Evolutionary conservation across 2,329 filamentous ascomycete genomes (phyloP).

Genomic region (Pseudonectria buxi): DNA sequence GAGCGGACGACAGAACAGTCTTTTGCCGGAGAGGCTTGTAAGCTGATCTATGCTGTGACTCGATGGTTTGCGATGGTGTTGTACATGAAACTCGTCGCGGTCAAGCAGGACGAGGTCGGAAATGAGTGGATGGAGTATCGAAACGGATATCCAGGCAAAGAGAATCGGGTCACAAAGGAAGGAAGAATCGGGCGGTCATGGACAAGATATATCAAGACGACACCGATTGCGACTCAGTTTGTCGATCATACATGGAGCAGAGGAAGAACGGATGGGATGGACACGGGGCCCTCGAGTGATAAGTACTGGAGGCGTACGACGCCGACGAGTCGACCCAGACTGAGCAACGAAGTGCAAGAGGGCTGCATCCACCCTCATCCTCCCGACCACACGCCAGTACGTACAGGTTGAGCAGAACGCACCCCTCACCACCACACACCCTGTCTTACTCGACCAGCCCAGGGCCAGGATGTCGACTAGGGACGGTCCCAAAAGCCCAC

Average conservation of each 20-base stretch:
- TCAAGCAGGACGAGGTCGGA: slow-evolving; percentile 20
- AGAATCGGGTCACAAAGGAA: slow-evolving; percentile 40
- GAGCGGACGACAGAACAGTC: slow-evolving; percentile 39
- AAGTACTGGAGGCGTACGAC: slow-evolving; percentile 40
- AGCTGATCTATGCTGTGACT: slow-evolving; percentile 24
- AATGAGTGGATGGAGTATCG: slow-evolving; percentile 40
- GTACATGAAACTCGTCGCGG: slow-evolving; percentile 24
- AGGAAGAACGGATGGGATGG: slow-evolving; percentile 28
- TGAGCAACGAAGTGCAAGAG: too few species aligned
- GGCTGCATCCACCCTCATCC: too few species aligned
- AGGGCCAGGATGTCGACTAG: slow-evolving; percentile 27
- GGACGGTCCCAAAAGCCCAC: slow-evolving; percentile 18
- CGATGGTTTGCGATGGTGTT: slow-evolving; percentile 23
- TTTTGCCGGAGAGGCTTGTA: slow-evolving; percentile 24
- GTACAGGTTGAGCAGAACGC: slow-evolving; percentile 19
- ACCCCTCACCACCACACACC: slow-evolving; percentile 32
- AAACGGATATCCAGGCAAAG: slow-evolving; percentile 35
- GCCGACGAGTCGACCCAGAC: slow-evolving; percentile 20
- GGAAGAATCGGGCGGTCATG: slow-evolving; percentile 44
- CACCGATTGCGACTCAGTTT: slow-evolving; percentile 38
- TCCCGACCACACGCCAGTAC: too few species aligned
- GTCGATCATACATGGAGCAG: slow-evolving; percentile 41
- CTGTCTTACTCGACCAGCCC: slow-evolving; percentile 44
- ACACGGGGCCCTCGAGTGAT: slow-evolving; percentile 41
- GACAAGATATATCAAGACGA: slow-evolving; percentile 38